Evolutionary conservation across 805 yeast species (phyloP), one percentile per base, ranked within the genome.

Genomic region (Candida bentonensis): DNA sequence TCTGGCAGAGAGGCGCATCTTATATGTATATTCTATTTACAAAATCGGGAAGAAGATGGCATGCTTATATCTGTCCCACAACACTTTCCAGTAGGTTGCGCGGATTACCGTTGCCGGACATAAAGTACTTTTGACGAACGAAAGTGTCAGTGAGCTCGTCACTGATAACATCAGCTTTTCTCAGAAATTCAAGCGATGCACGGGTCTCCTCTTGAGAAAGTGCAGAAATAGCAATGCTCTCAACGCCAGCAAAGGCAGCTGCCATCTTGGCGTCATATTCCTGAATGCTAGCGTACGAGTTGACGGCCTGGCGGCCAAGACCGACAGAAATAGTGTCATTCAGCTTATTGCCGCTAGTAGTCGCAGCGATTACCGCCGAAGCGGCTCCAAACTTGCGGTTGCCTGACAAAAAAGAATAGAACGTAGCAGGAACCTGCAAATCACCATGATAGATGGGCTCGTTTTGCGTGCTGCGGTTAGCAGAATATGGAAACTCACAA

Each of bases 51-150:
- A n/a, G n/a, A n/a, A n/a, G n/a, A n/a, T n/a, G n/a, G n/a, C n/a
- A n/a, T 30, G 36, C n/a, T n/a, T 30, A 30, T 9, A 30, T 30
- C 5, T 30, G 36, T 30, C 36, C 36, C 11, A 30, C 36, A 30
- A 30, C 17, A 15, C 68, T 55, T 45, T 66, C 69, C 44, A 73
- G 51, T 27, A 77, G 55, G 43, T 68, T 69, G 47, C 72, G 64
- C 40, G 84, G 79, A 54, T 78, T 79, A 51, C 87, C 87, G 54
- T 74, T 76, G 27, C 85, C 85, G 49, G 76, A 69, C 28, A 73
- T 44, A 36, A 76, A 62, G 54, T 72, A 78, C 54, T 72, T 73
- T 51, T 74, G 72, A 25, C 67, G 61, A 1, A 66, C 59, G 42
- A 74, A 56, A 45, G 61, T 62, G 15, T 66, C 67, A 9, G 59